These are phyloP conservation scores for Rhynchospora breviuscula DNA, from an alignment of 176 grass and related monocot species.

Conservation along the genomic window DNA sequence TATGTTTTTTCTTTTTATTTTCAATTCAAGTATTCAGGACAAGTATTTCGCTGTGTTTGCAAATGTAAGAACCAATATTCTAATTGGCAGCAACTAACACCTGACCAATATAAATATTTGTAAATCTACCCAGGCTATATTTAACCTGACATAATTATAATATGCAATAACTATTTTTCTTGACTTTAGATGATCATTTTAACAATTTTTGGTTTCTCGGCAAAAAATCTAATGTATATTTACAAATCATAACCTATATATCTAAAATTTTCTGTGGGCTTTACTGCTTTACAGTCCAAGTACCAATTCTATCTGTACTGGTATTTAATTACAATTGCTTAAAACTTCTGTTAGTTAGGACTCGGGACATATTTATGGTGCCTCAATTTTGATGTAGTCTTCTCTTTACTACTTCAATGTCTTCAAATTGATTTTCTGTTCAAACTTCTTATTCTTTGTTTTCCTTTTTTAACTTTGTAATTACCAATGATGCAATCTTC, in stretches of 20 bases:
- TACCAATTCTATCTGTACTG: not conserved
- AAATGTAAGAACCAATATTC: not conserved
- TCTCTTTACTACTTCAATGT: not conserved
- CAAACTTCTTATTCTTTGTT: not conserved
- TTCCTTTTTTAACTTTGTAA: not conserved
- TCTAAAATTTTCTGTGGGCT: not conserved
- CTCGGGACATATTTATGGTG: not conserved
- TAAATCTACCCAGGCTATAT: not conserved
- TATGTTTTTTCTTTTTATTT: not conserved
- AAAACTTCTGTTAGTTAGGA: not conserved
- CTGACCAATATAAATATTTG: not conserved
- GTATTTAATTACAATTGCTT: not conserved
- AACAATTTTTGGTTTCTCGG: not conserved
- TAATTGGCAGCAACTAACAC: not conserved
- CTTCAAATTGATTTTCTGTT: not conserved
- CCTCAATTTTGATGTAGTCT: not conserved
- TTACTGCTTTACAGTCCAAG: not conserved
- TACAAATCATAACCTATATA: not conserved
- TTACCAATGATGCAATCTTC: not conserved
- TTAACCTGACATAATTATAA: not conserved
- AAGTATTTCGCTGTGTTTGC: not conserved
- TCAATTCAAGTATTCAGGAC: not conserved
- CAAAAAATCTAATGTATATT: not conserved
- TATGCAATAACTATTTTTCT: not conserved
- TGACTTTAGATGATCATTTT: not conserved